Evolutionary conservation across 2,329 filamentous ascomycete genomes (phyloP).

Genomic region (Sclerotinia trifoliorum): DNA sequence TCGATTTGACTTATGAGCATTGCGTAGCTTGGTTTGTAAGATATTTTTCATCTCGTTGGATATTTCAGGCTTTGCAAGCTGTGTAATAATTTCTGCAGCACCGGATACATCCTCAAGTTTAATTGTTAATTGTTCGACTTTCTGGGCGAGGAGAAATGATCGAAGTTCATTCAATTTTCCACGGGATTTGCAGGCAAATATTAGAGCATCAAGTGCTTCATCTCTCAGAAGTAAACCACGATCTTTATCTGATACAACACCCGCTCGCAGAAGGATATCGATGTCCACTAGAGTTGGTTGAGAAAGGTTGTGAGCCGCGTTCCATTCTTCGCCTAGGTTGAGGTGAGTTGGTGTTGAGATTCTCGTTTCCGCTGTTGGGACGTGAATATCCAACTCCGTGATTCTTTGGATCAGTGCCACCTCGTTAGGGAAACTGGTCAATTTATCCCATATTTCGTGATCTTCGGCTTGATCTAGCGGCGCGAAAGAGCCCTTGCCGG

Average conservation of each 20-base stretch:
- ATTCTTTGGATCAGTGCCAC: not conserved
- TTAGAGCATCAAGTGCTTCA: not conserved
- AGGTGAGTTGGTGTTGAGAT: not conserved
- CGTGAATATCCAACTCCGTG: not conserved
- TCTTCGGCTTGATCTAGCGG: not conserved
- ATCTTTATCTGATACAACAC: not conserved
- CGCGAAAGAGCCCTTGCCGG: not conserved
- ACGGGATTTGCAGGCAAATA: slow-evolving; percentile 1
- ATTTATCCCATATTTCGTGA: not conserved
- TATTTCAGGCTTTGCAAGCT: not conserved
- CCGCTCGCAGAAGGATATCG: not conserved
- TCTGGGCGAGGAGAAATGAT: not conserved
- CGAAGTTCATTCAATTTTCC: not conserved
- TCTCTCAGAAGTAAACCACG: not conserved
- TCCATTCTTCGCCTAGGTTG: not conserved
- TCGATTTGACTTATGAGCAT: not conserved
- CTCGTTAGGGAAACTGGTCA: not conserved
- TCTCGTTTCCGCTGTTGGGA: slow-evolving; percentile 5
- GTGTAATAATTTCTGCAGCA: not conserved
- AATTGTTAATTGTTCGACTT: not conserved
- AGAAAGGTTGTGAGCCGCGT: not conserved
- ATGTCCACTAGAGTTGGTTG: not conserved
- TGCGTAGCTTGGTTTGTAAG: not conserved
- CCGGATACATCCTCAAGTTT: not conserved
- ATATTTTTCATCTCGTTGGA: not conserved